Conservation (phyloP, 2,329 filamentous ascomycete species). For the Scytalidium lignicola region DNA sequence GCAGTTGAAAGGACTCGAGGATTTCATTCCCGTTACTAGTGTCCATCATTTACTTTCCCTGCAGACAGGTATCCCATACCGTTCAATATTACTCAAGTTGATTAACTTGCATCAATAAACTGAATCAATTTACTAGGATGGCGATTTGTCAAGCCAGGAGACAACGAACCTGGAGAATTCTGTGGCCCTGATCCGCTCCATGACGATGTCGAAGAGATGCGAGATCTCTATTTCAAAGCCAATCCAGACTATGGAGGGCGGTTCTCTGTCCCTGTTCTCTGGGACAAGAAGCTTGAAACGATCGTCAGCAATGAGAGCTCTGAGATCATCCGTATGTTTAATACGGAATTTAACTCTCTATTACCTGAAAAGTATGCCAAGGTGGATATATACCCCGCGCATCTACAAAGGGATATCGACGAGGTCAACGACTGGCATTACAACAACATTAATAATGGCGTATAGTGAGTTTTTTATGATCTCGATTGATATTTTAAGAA, state of each 20-base stretch:
- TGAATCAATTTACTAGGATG: conserved; percentile 35
- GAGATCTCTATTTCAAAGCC: conserved; percentile 59
- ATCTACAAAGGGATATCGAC: conserved; percentile 62
- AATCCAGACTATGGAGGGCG: conserved; percentile 59
- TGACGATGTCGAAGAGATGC: conserved; percentile 57
- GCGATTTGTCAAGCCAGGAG: conserved; percentile 56
- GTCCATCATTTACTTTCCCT: conserved; percentile 51
- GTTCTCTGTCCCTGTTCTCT: conserved; percentile 63
- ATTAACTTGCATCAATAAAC: background rate
- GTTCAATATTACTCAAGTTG: too few relatives aligned
- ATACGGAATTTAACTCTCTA: conserved; percentile 67
- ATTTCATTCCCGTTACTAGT: conserved; percentile 53
- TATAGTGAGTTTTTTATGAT: conserved; percentile 23
- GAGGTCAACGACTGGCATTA: conserved; percentile 75
- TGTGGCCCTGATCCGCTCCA: conserved; percentile 54
- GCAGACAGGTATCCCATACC: conserved; percentile 38
- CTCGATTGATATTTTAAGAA: background rate
- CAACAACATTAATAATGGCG: conserved; percentile 61
- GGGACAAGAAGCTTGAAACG: conserved; percentile 55
- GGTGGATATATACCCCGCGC: conserved; percentile 61
- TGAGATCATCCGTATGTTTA: conserved; percentile 79
- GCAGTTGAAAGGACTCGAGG: conserved; percentile 83
- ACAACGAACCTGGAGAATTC: conserved; percentile 50
- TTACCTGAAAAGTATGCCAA: conserved; percentile 50
- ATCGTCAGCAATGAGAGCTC: conserved; percentile 77